Conservation (phyloP, 495 filamentous ascomycete species). For the Parachaetomium inaequale region DNA sequence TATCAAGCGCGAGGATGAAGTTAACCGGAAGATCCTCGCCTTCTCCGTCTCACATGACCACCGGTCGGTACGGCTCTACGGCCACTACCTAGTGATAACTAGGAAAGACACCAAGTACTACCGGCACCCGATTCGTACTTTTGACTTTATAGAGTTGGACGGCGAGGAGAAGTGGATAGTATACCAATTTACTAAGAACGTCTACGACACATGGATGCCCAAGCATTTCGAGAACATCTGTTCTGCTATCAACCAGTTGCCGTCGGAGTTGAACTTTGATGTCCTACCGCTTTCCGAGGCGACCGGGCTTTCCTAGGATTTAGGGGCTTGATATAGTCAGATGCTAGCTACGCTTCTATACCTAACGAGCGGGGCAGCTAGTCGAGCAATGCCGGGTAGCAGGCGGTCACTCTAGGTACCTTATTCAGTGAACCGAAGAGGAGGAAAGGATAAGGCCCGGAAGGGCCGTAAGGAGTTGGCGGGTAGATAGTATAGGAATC, state of each 20-base stretch:
- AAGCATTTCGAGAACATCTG: too few species aligned
- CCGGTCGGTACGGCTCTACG: too few species aligned
- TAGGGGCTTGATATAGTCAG: not conserved
- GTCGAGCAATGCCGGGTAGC: not conserved
- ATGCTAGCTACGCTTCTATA: not conserved
- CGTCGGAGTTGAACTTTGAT: not conserved
- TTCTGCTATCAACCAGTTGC: too few species aligned
- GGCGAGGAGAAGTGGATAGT: not conserved
- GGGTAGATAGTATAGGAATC: not conserved
- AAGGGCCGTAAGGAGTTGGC: not conserved
- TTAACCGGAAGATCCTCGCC: too few species aligned
- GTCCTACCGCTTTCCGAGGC: not conserved
- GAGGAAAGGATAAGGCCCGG: not conserved
- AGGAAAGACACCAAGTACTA: too few species aligned
- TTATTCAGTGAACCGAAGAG: not conserved
- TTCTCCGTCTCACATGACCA: too few species aligned
- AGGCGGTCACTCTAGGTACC: not conserved
- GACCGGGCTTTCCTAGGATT: not conserved
- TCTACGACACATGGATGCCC: not conserved
- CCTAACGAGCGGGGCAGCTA: conserved; percentile 6
- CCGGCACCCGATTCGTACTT: too few species aligned
- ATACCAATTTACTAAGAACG: not conserved
- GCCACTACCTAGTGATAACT: too few species aligned
- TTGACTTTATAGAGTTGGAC: not conserved
- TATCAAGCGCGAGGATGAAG: too few species aligned